phyloP scores from a whole-genome alignment of 129 eudicot species.

The Pseudognaphalium luteoalbum region DNA sequence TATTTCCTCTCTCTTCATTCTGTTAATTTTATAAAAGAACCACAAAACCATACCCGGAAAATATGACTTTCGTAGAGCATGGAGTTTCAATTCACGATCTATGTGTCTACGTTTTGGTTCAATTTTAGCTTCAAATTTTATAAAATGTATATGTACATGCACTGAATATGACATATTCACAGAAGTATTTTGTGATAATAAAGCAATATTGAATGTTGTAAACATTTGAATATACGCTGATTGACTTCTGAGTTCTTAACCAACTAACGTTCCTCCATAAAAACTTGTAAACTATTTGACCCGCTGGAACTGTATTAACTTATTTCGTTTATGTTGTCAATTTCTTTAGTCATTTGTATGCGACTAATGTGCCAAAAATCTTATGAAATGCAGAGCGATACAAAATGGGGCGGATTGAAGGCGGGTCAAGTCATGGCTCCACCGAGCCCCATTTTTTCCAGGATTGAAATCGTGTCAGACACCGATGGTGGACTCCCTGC shows the following conservation, averaged over 20 bases:
- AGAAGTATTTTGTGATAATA: too few relatives aligned
- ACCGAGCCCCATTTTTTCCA: constrained; percentile 79
- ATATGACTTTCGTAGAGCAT: not conserved
- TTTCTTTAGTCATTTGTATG: not conserved
- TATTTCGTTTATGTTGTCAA: not conserved
- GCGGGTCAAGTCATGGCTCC: constrained; percentile 76
- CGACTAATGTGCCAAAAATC: not conserved
- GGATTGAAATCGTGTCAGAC: constrained; percentile 52
- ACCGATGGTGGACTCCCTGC: constrained; percentile 30
- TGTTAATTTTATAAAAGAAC: not conserved
- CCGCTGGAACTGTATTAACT: not conserved
- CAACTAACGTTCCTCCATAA: too few relatives aligned
- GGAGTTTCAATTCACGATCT: not conserved
- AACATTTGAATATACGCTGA: not conserved
- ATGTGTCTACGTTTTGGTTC: too few relatives aligned
- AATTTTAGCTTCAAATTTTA: too few relatives aligned
- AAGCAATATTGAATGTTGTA: too few relatives aligned
- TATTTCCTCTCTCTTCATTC: constrained; percentile 14
- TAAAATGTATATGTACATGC: too few relatives aligned
- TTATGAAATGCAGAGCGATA: constrained; percentile 53
- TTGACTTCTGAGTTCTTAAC: not conserved
- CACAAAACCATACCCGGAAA: not conserved
- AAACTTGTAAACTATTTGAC: not conserved
- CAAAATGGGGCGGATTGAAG: constrained; percentile 96
- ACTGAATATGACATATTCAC: too few relatives aligned